Evolutionary conservation across 441 rosid genomes (phyloP).

Genomic region (Rhodomyrtus psidioides): DNA sequence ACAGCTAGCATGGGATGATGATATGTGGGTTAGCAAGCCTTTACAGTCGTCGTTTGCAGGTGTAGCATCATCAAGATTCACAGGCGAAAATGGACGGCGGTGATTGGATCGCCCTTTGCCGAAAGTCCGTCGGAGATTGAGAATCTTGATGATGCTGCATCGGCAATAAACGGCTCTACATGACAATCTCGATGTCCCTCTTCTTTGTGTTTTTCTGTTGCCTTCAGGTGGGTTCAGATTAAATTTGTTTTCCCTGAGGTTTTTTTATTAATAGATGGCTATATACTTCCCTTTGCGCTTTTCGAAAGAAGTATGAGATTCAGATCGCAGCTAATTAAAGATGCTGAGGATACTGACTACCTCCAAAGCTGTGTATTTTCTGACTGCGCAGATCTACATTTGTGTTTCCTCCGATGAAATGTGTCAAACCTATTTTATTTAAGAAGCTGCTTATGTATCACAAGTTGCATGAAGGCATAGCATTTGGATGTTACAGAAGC

Average conservation of each 20-base stretch:
- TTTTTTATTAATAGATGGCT: background rate
- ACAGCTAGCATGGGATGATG: background rate
- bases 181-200: background rate
- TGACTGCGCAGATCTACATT: background rate
- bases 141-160: constrained; percentile 80
- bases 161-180: constrained; percentile 42
- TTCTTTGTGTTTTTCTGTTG: background rate
- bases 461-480: background rate
- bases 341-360: background rate
- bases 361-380: background rate
- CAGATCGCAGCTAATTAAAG: background rate
- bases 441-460: background rate
- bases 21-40: constrained; percentile 1
- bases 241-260: background rate
- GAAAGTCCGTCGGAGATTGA: constrained; percentile 19
- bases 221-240: background rate
- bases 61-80: constrained; percentile 81
- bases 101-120: background rate
- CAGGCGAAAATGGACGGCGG: constrained; percentile 24
- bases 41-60: constrained; percentile 44
- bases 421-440: background rate
- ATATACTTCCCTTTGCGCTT: background rate
- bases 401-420: background rate
- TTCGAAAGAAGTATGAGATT: background rate
- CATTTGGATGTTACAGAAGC: background rate